phyloP scores from a whole-genome alignment of 345 rosid genomes.

The Pugionium dolabratum region DNA sequence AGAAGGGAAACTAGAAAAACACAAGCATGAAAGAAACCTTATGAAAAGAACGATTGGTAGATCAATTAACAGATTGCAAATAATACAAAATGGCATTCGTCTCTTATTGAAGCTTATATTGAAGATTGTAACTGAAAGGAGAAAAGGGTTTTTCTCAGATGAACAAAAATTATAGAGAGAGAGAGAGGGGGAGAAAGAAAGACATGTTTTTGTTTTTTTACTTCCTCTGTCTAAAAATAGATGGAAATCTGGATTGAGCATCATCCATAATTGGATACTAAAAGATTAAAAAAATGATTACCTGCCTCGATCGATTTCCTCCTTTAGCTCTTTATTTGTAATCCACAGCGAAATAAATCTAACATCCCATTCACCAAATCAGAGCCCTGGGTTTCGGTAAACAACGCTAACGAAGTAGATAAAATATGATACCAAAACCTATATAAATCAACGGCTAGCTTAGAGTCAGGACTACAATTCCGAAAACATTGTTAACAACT shows the following conservation, averaged over 20 bases:
- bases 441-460: no score
- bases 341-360: constrained; percentile 18
- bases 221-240: constrained; percentile 28
- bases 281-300: constrained; percentile 20
- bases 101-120: constrained; percentile 27
- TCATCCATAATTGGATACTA: constrained; percentile 35
- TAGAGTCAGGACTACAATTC: no score
- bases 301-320: constrained; percentile 34
- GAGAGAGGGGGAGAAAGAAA: not conserved
- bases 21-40: constrained; percentile 29
- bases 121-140: constrained; percentile 16
- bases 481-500: no score
- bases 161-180: constrained; percentile 25
- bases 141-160: constrained; percentile 30
- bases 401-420: not conserved
- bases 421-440: not conserved
- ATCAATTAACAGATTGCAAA: constrained; percentile 23
- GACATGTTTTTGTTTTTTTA: not conserved
- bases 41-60: constrained; percentile 6
- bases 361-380: constrained; percentile 29
- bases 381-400: constrained; percentile 4
- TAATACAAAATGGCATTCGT: constrained; percentile 6
- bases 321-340: constrained; percentile 15
- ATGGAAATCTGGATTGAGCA: constrained; percentile 26
- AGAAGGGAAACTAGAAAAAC: constrained; percentile 26